Conservation (phyloP, 768 basidiomycete species). For the Termitomyces bulborhizus region DNA sequence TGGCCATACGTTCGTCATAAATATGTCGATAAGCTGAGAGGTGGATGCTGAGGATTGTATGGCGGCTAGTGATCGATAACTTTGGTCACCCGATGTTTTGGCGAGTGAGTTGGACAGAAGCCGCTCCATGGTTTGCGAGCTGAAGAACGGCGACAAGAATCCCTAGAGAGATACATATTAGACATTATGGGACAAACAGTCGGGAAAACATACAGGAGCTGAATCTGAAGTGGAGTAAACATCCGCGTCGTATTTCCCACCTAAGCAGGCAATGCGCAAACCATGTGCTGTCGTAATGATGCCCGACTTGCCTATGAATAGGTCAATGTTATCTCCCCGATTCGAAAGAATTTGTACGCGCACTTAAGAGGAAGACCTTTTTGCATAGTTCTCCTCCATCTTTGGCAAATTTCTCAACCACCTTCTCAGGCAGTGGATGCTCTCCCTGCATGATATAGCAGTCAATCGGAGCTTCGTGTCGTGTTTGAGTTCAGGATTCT, state of each 20-base stretch:
- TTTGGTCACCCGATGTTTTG: conserved; percentile 39
- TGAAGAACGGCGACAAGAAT: conserved; percentile 73
- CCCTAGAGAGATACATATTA: conserved; percentile 37
- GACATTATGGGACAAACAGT: conserved; percentile 1
- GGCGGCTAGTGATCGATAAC: conserved; percentile 59
- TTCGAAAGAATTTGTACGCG: conserved; percentile 22
- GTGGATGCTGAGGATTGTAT: conserved; percentile 57
- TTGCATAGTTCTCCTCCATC: conserved; percentile 75
- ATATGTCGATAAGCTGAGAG: conserved; percentile 69
- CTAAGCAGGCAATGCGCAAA: conserved; percentile 80
- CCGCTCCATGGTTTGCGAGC: conserved; percentile 61
- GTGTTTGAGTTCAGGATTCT: conserved; percentile 5
- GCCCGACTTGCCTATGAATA: conserved; percentile 65
- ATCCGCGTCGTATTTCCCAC: conserved; percentile 64
- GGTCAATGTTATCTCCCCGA: neutral
- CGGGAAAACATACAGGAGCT: conserved; percentile 46
- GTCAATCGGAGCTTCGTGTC: conserved; percentile 67
- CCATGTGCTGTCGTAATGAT: conserved; percentile 75
- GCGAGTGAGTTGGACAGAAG: conserved; percentile 65
- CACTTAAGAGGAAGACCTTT: conserved; percentile 84
- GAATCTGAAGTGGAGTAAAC: conserved; percentile 55
- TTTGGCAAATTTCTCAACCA: conserved; percentile 70
- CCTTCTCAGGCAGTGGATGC: conserved; percentile 60
- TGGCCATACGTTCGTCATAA: conserved; percentile 80
- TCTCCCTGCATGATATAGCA: conserved; percentile 93